Base-by-base conservation (phyloP, 2,329 filamentous ascomycete species). In the Cytospora chrysosperma region DNA sequence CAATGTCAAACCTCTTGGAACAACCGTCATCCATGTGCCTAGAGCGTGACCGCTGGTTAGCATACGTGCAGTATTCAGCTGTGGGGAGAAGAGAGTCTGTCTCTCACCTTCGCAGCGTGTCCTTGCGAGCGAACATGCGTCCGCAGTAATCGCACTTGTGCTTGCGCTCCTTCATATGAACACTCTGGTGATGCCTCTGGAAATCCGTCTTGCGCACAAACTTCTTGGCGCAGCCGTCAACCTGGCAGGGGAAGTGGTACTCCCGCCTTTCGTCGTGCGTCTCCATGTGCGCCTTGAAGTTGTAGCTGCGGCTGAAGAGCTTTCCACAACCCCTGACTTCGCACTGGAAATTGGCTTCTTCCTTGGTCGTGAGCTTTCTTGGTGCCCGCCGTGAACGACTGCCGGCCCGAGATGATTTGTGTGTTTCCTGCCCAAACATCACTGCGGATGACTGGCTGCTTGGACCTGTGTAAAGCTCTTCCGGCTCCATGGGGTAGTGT, bases 121-220 rank as follows among this genome's bases (percentile, higher is more conserved):
- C 92, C 73, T 92, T 93, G 52, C 92, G 84, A 28, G 90, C 88
- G 78, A 96, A 96, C 50, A 83, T 81, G 60, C 86, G 82, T 34
- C 83, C 82, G 72, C 92, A 96, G 65, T 87, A 87, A 65, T 87
- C 82, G 72, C 92, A 96, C 64, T 81, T 81, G 74, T 88, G 87
- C 68, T 88, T 88, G 61, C 86, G 85, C 67, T 88, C 81, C 75
- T 91, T 92, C 73, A 88, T 81, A 72, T 96, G 92, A 13, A 95
- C 90, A 71, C 81, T 86, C 69, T 84, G 82, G 74, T 84, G 78
- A 72, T 88, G 81, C 68, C 83, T 76, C 68, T 83, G 80, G 27
- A 96, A 81, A 73, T 96, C 93, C 1, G 92, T 93, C 76, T 90
- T 93, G 69, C 93, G 85, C 21, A 92, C 90, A 75, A 96, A 96